Conservation (phyloP, 129 eudicot species). For the Lactuca saligna region DNA sequence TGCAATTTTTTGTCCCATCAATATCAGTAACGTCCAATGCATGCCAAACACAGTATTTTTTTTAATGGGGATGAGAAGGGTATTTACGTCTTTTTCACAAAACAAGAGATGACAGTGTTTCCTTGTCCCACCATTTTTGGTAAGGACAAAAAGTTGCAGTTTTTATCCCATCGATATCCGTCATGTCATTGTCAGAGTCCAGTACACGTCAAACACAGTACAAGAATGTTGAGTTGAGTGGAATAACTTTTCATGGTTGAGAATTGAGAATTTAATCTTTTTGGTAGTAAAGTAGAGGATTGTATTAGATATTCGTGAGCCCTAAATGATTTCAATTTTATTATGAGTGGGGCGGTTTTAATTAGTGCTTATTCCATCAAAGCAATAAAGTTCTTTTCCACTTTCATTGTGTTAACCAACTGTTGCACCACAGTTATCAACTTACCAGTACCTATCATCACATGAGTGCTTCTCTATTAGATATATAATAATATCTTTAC, state of each 20-base stretch:
- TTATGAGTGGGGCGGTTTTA: constrained; percentile 24
- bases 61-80: neutral
- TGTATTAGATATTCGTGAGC: constrained; percentile 6
- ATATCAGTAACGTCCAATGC: neutral
- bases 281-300: neutral
- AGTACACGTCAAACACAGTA: neutral
- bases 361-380: constrained; percentile 35
- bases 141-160: neutral
- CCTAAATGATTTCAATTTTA: constrained; percentile 31
- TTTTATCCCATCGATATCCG: neutral
- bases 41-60: neutral
- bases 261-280: neutral
- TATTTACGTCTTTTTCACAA: neutral
- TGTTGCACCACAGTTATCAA: constrained; percentile 32
- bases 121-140: neutral
- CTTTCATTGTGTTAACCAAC: constrained; percentile 33
- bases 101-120: neutral
- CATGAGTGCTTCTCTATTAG: constrained; percentile 33
- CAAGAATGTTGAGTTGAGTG: neutral
- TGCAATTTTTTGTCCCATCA: neutral
- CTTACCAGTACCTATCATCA: constrained; percentile 21
- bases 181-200: neutral
- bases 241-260: constrained; percentile 6
- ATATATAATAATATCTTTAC: constrained; percentile 6
- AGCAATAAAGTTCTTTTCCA: constrained; percentile 38